phyloP scores from a whole-genome alignment of 202 grass and related monocot genomes.

The Brachypodium distachyon region DNA sequence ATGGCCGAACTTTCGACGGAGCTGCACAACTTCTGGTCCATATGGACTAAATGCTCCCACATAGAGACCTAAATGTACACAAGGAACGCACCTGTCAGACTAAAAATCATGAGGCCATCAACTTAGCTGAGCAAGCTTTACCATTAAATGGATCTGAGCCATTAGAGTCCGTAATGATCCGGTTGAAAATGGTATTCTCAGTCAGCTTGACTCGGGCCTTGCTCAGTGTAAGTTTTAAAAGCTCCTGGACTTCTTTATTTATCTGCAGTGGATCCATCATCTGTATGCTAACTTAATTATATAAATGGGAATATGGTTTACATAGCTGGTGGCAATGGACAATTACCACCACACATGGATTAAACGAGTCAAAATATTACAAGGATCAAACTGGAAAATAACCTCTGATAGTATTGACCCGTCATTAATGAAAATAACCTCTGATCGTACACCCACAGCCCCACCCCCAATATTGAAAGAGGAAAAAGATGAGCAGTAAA shows the following conservation, averaged over 20 bases:
- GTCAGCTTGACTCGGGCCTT: constrained; percentile 68
- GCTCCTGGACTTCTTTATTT: constrained; percentile 80
- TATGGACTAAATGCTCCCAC: constrained; percentile 96
- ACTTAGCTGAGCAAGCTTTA: constrained; percentile 36
- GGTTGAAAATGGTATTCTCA: constrained; percentile 67
- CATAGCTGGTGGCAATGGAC: not conserved
- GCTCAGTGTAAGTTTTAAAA: constrained; percentile 70
- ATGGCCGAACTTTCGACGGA: constrained; percentile 73
- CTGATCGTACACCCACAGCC: not conserved
- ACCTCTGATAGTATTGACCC: not conserved
- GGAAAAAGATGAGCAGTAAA: constrained; percentile 1
- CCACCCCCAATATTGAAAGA: not conserved
- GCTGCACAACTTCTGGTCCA: constrained; percentile 86
- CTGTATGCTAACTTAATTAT: constrained; percentile 15
- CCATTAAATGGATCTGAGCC: constrained; percentile 81
- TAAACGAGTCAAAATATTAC: not conserved
- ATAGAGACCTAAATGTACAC: constrained; percentile 59
- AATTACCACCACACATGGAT: not conserved
- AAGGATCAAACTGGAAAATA: not conserved
- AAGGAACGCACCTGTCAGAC: constrained; percentile 15
- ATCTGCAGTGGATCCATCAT: constrained; percentile 29
- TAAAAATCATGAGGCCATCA: not conserved
- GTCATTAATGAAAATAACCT: not conserved
- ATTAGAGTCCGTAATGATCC: constrained; percentile 55
- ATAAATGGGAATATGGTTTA: not conserved